Evolutionary conservation across 192 early-diverging fungal genomes (phyloP).

Genomic region (Umbelopsis ramanniana): DNA sequence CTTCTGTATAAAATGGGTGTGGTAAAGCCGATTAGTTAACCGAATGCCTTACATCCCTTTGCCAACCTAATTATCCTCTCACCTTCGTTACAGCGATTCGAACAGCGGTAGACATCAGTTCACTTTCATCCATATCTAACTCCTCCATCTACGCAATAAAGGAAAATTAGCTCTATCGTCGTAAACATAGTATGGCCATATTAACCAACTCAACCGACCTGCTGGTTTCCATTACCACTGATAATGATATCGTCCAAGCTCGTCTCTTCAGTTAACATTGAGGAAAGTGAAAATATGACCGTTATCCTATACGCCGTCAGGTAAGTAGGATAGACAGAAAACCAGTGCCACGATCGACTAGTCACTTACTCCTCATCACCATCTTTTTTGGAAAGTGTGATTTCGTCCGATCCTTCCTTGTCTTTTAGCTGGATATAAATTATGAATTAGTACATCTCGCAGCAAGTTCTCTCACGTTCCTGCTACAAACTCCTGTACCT

Average conservation of each 20-base stretch:
- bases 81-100: neutral
- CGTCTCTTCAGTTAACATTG: neutral
- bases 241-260: conserved; percentile 1
- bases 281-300: neutral
- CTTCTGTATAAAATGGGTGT: neutral
- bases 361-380: conserved; percentile 2
- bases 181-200: no score
- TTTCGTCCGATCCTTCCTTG: conserved; percentile 3
- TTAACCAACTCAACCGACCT: no score
- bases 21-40: no score
- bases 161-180: no score
- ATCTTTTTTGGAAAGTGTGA: neutral
- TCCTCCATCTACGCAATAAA: no score
- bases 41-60: neutral
- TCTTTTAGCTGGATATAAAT: neutral
- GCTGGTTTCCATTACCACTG: neutral
- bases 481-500: neutral
- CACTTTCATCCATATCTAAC: no score
- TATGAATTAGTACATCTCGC: neutral
- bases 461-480: no score
- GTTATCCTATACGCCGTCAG: neutral
- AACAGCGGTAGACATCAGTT: neutral
- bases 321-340: neutral
- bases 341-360: neutral
- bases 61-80: neutral